These are phyloP conservation scores for Colletotrichum costaricense DNA, from an alignment of 2,329 filamentous ascomycete species.

Conservation along the genomic window DNA sequence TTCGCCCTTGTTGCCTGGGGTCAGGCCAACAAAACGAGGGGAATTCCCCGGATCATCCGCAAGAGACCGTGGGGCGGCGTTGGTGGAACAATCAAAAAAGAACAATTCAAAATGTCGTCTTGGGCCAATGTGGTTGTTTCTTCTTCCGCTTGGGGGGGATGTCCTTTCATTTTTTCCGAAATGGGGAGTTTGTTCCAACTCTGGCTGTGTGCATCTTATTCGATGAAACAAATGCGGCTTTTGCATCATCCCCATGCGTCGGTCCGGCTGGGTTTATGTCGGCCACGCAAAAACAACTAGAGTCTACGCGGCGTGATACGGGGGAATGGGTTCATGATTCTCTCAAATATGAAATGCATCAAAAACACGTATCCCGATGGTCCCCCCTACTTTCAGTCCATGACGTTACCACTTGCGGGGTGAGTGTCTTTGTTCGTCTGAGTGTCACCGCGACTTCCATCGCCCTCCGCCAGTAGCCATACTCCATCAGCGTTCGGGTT, in stretches of 20 bases:
- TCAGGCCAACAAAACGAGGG: constrained; percentile 30
- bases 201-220: constrained; percentile 32
- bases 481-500: too few species aligned
- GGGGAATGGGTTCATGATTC: constrained; percentile 39
- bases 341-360: constrained; percentile 38
- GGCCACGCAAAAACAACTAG: constrained; percentile 32
- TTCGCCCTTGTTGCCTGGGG: constrained; percentile 43
- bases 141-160: constrained; percentile 21
- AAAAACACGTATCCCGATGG: constrained; percentile 18
- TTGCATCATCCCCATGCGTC: constrained; percentile 34
- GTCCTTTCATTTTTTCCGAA: constrained; percentile 13
- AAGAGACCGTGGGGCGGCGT: constrained; percentile 33
- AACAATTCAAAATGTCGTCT: constrained; percentile 32
- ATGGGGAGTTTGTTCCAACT: constrained; percentile 26
- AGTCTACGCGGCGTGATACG: constrained; percentile 38
- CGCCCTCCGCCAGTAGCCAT: background rate
- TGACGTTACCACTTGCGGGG: background rate
- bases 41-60: constrained; percentile 36
- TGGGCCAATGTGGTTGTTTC: constrained; percentile 26
- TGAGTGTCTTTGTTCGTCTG: background rate
- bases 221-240: constrained; percentile 27
- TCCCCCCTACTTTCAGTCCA: background rate
- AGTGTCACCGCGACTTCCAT: background rate
- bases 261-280: constrained; percentile 19
- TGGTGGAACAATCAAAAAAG: constrained; percentile 36